A percentile compares a stretch with the other conserved stretches of the same genome.
Evolutionary conservation across 73 alveolate species (phyloP).

Genomic region (Stentor coeruleus): DNA sequence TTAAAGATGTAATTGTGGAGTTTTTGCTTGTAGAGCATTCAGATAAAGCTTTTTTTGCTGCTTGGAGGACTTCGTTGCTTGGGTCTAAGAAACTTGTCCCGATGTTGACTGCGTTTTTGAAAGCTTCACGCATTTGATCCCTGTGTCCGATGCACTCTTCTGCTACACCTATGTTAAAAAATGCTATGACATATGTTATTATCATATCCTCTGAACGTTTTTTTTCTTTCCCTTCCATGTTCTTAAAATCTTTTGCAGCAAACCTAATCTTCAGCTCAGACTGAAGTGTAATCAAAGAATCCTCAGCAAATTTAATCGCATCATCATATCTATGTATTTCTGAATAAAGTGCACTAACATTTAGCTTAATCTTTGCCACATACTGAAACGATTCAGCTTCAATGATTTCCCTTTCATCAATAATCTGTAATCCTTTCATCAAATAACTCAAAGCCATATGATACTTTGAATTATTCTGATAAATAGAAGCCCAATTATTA

Average conservation of each 20-base stretch:
- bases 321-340: constrained; percentile 4
- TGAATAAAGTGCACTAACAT: constrained; percentile 15
- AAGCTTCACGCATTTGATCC: constrained; percentile 14
- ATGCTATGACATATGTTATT: constrained; percentile 11
- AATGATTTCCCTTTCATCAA: not conserved
- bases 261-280: not conserved
- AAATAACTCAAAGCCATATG: constrained; percentile 13
- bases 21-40: not conserved
- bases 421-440: constrained; percentile 15
- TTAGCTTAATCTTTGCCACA: constrained; percentile 1
- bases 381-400: constrained; percentile 12
- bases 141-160: constrained; percentile 9
- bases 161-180: constrained; percentile 18
- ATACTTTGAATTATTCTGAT: not conserved
- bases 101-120: constrained; percentile 17
- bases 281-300: not conserved
- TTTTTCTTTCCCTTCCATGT: not conserved
- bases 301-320: not conserved
- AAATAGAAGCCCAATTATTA: not conserved
- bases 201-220: not conserved
- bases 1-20: not conserved
- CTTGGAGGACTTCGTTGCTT: not conserved
- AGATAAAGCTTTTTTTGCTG: not conserved
- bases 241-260: not conserved
- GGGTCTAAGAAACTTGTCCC: not conserved